Evolutionary conservation across 805 yeast species (phyloP), one percentile per base, ranked within the genome.

Genomic region (Wickerhamiella spandovensis): DNA sequence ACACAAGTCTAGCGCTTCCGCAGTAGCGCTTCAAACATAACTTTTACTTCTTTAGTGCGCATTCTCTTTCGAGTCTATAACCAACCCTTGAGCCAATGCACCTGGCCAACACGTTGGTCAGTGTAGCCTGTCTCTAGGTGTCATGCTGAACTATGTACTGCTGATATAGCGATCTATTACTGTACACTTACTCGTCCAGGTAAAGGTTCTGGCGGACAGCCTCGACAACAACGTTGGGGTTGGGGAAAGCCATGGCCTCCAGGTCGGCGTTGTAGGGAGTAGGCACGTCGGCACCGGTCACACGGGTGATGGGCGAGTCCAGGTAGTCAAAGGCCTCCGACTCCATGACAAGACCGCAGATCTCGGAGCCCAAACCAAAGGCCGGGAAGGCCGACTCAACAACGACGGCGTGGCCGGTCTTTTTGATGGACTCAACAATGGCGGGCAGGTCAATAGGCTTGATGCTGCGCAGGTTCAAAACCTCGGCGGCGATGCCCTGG

Each of bases 231-330:
- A 88, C 79, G 64, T 85, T 90, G 51, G 85, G 76, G 68, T 89
- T 95, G 70, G 99, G 99, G 96, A 92, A 92, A 51, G 97, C 96
- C 67, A 92, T 85, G 73, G 84, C 94, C 79, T 92, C 99, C 67
- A 92, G 78, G 73, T 83, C 89, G 70, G 81, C 79, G 61, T 96
- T 95, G 67, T 92, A 92, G 58, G 99, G 99, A 60, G 98, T 92
- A 70, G 99, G 99, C 30, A 89, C 97, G 74, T 92, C 99, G 67
- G 97, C 95, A 70, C 98, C 98, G 53, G 98, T 92, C 63, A 89
- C 90, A 77, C 99, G 87, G 74, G 83, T 95, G 59, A 92, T 86
- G 61, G 99, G 99, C 54, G 97, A 95, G 72, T 92, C 99, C 66
- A 92, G 79, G 79, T 88, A 86, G 72, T 92, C 98, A 60, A 92